These are phyloP conservation scores for Ascomycota sp. DNA, from an alignment of 2,329 filamentous ascomycete species.

Conservation along the genomic window DNA sequence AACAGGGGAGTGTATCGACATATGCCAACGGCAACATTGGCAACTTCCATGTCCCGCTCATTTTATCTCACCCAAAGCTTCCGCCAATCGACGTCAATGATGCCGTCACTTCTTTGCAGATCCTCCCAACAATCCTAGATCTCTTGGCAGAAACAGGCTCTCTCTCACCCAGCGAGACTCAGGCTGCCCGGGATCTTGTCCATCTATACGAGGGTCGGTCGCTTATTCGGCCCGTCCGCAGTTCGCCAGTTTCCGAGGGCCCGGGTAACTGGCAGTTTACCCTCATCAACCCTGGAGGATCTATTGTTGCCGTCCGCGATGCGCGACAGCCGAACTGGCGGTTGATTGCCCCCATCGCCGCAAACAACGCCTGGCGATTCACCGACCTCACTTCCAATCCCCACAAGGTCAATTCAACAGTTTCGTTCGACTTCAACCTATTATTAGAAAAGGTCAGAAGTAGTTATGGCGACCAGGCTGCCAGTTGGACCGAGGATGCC, in stretches of 20 bases:
- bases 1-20: constrained; percentile 10
- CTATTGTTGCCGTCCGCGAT: constrained; percentile 6
- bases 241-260: constrained; percentile 4
- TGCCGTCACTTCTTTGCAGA: constrained; percentile 11
- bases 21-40: constrained; percentile 13
- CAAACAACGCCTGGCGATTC: constrained; percentile 11
- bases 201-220: constrained; percentile 15
- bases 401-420: constrained; percentile 7
- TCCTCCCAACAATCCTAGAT: constrained; percentile 14
- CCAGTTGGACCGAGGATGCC: constrained; percentile 11
- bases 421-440: constrained; percentile 7
- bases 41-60: constrained; percentile 13
- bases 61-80: constrained; percentile 13
- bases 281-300: constrained; percentile 7
- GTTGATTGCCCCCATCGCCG: constrained; percentile 6
- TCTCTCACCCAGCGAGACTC: constrained; percentile 6
- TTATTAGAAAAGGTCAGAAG: constrained; percentile 5
- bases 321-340: constrained; percentile 5
- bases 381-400: constrained; percentile 9
- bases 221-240: constrained; percentile 9
- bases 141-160: constrained; percentile 13
- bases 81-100: constrained; percentile 11
- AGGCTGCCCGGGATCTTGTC: constrained; percentile 9
- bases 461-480: constrained; percentile 6
- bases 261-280: constrained; percentile 7